Conservation (phyloP, 495 filamentous ascomycete genomes). For the Elaphomyces granulatus region DNA sequence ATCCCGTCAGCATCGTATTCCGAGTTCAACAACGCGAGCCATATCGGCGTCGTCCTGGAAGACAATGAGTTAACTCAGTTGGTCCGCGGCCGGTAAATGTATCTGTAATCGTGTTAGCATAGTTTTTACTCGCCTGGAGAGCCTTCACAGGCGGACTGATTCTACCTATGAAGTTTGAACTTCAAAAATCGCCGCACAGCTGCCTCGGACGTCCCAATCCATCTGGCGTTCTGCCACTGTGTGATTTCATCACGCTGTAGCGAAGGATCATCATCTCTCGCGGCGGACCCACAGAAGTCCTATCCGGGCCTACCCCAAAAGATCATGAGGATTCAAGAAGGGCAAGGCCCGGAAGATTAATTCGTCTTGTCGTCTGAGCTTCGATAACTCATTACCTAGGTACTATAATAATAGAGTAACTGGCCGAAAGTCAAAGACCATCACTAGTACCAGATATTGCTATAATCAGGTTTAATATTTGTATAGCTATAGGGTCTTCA, state of each 20-base stretch:
- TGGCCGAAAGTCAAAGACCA: no score
- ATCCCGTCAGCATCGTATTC: background rate
- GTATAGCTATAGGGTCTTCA: no score
- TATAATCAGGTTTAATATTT: no score
- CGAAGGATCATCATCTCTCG: no score
- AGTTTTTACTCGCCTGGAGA: background rate
- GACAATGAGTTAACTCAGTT: background rate
- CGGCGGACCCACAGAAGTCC: background rate
- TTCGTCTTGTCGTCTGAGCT: no score
- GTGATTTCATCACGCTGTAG: background rate
- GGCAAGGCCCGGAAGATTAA: no score
- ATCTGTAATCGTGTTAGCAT: background rate
- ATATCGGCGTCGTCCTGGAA: background rate
- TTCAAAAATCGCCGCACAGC: background rate
- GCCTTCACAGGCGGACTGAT: no score
- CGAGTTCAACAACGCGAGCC: background rate
- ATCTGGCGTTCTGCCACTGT: background rate
- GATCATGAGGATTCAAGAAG: no score
- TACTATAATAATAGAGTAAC: no score
- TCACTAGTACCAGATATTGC: no score
- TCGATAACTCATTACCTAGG: no score
- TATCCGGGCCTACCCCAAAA: background rate
- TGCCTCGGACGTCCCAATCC: background rate
- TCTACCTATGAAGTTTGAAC: background rate
- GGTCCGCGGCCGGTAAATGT: no score